Base-by-base conservation (phyloP, 768 basidiomycete species). In the Lactifluus subvellereus region DNA sequence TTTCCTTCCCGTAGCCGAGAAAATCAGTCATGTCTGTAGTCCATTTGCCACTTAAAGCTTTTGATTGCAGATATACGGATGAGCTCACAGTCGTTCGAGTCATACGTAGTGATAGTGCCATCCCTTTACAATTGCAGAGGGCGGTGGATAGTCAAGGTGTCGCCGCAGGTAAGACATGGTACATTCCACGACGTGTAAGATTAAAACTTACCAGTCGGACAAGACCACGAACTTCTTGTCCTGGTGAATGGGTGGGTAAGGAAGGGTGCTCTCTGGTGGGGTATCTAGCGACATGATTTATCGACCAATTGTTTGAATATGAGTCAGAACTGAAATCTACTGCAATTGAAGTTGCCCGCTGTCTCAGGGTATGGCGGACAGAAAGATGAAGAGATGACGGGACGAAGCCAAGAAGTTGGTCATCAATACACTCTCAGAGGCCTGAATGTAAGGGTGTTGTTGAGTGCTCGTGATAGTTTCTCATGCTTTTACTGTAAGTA, bases 31-130 rank as follows among this genome's bases (percentile, higher is more conserved):
- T 72, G 73, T 86, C 92, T 94, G 69, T 51, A 18, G n/a, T 33
- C 45, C 20, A 13, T 40, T 32, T 20, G 42, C 59, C 22, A 35
- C 32, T 30, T 3, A 18, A 49, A 20, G 27, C 20, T 11, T 54
- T 38, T 4, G 13, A 35, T 9, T 16, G 18, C 13, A 56, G 43
- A 22, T 16, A 67, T 48, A 42, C 54, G 37, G 35, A 37, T 35
- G 13, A 13, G 69, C 85, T 65, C 71, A 93, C 89, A 94, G 70
- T 97, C 94, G 73, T 98, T 98, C 7, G 91, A 93, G 72, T 98
- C 94, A 70, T 82, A 84, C 45, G 83, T 93, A 3, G 94, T 96
- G 76, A 98, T 96, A 14, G 94, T 98, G 69, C 90, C 90, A 77
- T 93, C 90, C 91, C 90, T 91, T 72, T 6, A n/a, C 4, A 22